Evolutionary conservation across 768 basidiomycete species (phyloP).

Genomic region (Leccinum disarticulatum): DNA sequence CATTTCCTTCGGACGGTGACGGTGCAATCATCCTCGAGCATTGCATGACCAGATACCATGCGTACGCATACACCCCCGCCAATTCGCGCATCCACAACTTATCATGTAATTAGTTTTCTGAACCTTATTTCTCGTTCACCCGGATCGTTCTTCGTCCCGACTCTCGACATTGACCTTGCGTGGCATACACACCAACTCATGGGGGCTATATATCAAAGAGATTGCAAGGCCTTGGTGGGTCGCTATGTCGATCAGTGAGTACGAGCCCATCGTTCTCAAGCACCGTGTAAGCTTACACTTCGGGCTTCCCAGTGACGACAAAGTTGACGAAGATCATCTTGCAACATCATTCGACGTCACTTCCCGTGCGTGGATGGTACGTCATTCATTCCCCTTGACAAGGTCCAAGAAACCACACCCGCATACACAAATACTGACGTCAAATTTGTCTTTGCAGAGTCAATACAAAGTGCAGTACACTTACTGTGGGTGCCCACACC

Average conservation of each 20-base stretch:
- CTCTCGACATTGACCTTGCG: slow-evolving; percentile 67
- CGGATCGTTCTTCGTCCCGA: slow-evolving; percentile 50
- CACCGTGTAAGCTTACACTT: no score
- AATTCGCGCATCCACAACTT: not conserved
- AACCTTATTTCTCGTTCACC: slow-evolving; percentile 49
- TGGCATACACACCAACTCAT: slow-evolving; percentile 73
- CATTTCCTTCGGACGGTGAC: slow-evolving; percentile 37
- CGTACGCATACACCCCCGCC: slow-evolving; percentile 32
- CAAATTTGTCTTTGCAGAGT: slow-evolving; percentile 22
- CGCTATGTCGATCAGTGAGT: slow-evolving; percentile 58
- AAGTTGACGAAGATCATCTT: slow-evolving; percentile 46
- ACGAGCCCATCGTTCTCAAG: no score
- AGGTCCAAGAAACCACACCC: not conserved
- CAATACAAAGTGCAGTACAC: slow-evolving; percentile 54
- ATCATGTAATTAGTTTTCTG: slow-evolving; percentile 38
- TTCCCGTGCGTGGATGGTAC: slow-evolving; percentile 47
- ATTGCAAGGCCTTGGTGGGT: slow-evolving; percentile 40
- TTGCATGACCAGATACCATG: slow-evolving; percentile 55
- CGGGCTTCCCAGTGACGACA: slow-evolving; percentile 45
- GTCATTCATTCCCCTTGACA: slow-evolving; percentile 9
- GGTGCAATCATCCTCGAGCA: slow-evolving; percentile 46
- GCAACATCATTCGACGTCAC: slow-evolving; percentile 50
- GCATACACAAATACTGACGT: not conserved
- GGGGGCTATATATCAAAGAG: slow-evolving; percentile 40
- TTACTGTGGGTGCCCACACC: slow-evolving; percentile 57